Evolutionary conservation across 2,329 filamentous ascomycete species (phyloP).

Genomic region (Pseudogymnoascus sp.): DNA sequence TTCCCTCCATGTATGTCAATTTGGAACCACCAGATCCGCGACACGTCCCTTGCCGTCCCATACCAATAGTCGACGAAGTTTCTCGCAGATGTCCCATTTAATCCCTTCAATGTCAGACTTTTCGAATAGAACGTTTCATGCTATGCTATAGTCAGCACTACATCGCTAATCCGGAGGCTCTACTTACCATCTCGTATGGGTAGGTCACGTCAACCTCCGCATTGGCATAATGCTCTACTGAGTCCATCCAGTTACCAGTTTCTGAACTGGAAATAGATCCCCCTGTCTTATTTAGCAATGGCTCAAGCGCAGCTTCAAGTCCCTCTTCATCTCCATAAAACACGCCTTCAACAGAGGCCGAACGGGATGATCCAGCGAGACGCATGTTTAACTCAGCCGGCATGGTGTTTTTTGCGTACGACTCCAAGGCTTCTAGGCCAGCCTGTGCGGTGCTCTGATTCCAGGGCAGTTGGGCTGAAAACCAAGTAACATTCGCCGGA

Average conservation of each 20-base stretch:
- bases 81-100: conserved; percentile 39
- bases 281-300: neutral
- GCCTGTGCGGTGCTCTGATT: neutral
- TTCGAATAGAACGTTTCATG: conserved; percentile 48
- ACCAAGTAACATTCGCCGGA: conserved; percentile 23
- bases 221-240: neutral
- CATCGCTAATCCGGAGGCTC: neutral
- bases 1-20: conserved; percentile 55
- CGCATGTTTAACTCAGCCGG: neutral
- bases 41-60: conserved; percentile 39
- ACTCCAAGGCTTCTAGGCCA: neutral
- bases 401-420: neutral
- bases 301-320: neutral
- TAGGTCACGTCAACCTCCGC: neutral
- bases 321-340: neutral
- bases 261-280: neutral
- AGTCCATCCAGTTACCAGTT: neutral
- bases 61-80: conserved; percentile 41
- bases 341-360: neutral
- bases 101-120: conserved; percentile 43
- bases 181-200: neutral
- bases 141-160: conserved; percentile 15
- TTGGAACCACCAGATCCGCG: conserved; percentile 51
- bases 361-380: neutral
- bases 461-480: conserved; percentile 15